Percentiles rank a stretch among this genome's conserved stretches.
Conservation (phyloP, 257 asterid species). For the Solanum ahanhuiri region DNA sequence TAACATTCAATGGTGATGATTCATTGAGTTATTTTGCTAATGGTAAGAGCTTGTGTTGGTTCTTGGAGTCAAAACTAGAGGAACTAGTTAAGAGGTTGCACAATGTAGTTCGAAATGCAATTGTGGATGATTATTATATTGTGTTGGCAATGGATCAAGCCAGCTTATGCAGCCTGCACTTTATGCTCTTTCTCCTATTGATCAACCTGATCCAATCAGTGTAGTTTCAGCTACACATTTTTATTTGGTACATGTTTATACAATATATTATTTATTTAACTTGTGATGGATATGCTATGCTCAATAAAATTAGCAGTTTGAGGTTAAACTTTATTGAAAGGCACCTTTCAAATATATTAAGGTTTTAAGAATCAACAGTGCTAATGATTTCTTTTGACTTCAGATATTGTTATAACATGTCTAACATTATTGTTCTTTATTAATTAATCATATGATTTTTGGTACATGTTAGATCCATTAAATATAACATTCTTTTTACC, state of each 20-base stretch:
- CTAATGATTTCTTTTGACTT: background rate
- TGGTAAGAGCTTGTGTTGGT: constrained; percentile 50
- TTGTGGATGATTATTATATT: constrained; percentile 28
- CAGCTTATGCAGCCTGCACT: too few species aligned
- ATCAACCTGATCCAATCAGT: constrained; percentile 33
- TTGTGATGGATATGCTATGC: too few species aligned
- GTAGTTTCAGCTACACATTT: constrained; percentile 66
- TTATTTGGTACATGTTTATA: constrained; percentile 37
- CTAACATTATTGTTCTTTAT: too few species aligned
- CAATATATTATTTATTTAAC: too few species aligned
- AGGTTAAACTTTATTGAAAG: too few species aligned
- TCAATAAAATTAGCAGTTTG: too few species aligned
- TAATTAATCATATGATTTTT: too few species aligned
- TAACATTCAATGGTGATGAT: constrained; percentile 26
- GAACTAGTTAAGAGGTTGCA: constrained; percentile 44
- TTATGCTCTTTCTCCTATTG: constrained; percentile 17
- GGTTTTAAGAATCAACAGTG: too few species aligned
- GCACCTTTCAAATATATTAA: too few species aligned
- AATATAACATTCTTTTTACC: too few species aligned
- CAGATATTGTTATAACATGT: background rate
- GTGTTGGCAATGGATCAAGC: constrained; percentile 26
- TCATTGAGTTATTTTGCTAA: constrained; percentile 71
- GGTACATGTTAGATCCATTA: too few species aligned
- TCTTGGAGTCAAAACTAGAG: constrained; percentile 65
- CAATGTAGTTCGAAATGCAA: constrained; percentile 44